Evolutionary conservation across 352 stramenopile species (phyloP).

Genomic region (Phytophthora citricola): DNA sequence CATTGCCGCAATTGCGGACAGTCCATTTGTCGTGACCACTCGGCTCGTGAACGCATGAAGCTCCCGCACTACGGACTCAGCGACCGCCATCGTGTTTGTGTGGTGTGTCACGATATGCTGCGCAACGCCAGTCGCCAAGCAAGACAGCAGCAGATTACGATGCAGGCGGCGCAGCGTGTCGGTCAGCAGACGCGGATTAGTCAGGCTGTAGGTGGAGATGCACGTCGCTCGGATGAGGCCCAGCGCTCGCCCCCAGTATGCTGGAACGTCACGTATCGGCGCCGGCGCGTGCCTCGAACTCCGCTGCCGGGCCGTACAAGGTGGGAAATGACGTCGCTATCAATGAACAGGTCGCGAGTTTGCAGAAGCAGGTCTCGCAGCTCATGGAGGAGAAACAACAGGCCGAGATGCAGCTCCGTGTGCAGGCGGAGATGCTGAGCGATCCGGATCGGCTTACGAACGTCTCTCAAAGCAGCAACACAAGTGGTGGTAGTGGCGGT

Average conservation of each 20-base stretch:
- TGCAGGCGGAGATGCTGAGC: slow-evolving; percentile 70
- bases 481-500: slow-evolving; percentile 38
- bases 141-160: slow-evolving; percentile 36
- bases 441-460: slow-evolving; percentile 55
- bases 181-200: slow-evolving; percentile 26
- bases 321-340: slow-evolving; percentile 53
- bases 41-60: slow-evolving; percentile 80
- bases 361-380: slow-evolving; percentile 87
- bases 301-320: slow-evolving; percentile 16
- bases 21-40: slow-evolving; percentile 88
- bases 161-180: slow-evolving; percentile 38
- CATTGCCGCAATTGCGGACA: slow-evolving; percentile 90
- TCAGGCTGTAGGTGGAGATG: slow-evolving; percentile 30
- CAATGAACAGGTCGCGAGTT: slow-evolving; percentile 79
- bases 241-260: slow-evolving; percentile 42
- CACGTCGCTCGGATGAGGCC: slow-evolving; percentile 68
- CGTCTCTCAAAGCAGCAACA: slow-evolving; percentile 40
- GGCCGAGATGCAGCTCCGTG: slow-evolving; percentile 75
- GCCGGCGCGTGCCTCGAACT: slow-evolving; percentile 53
- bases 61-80: slow-evolving; percentile 84
- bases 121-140: slow-evolving; percentile 56
- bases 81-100: slow-evolving; percentile 84
- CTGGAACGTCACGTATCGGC: slow-evolving; percentile 82
- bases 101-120: slow-evolving; percentile 80
- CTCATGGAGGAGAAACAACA: slow-evolving; percentile 89